Conservation (phyloP, 2,329 filamentous ascomycete species). For the Nigrograna mackinnonii region DNA sequence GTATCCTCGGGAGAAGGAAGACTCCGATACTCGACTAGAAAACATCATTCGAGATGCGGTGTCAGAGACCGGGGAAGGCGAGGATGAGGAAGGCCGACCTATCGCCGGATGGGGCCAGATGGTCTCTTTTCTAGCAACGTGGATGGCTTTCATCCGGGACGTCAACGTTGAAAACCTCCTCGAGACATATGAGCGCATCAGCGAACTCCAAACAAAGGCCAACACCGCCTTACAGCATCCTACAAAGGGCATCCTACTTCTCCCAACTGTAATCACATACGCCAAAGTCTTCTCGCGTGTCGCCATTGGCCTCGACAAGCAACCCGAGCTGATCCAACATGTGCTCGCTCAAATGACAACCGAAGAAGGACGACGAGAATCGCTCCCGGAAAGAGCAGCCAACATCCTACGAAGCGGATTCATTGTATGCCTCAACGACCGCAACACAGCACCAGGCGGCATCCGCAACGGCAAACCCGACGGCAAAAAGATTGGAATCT, state of each 20-base stretch:
- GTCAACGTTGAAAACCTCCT: constrained; percentile 76
- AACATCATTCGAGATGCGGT: constrained; percentile 24
- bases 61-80: constrained; percentile 53
- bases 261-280: constrained; percentile 81
- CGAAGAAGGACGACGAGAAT: constrained; percentile 70
- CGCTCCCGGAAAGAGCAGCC: constrained; percentile 83
- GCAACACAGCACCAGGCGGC: constrained; percentile 64
- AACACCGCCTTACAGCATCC: constrained; percentile 81
- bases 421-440: constrained; percentile 84
- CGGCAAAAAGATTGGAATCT: constrained; percentile 85
- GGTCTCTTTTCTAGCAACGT: constrained; percentile 77
- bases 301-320: constrained; percentile 81
- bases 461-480: constrained; percentile 68
- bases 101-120: constrained; percentile 74
- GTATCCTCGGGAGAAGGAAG: constrained; percentile 21
- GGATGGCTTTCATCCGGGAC: constrained; percentile 79
- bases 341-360: constrained; percentile 57
- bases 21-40: constrained; percentile 25
- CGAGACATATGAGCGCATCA: constrained; percentile 74
- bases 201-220: constrained; percentile 73
- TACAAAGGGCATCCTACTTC: constrained; percentile 77
- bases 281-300: constrained; percentile 80
- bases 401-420: constrained; percentile 91
- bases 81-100: constrained; percentile 60
- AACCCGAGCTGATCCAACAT: constrained; percentile 74